phyloP scores from a whole-genome alignment of 306 rosid genomes.

The Trifolium subterraneum region DNA sequence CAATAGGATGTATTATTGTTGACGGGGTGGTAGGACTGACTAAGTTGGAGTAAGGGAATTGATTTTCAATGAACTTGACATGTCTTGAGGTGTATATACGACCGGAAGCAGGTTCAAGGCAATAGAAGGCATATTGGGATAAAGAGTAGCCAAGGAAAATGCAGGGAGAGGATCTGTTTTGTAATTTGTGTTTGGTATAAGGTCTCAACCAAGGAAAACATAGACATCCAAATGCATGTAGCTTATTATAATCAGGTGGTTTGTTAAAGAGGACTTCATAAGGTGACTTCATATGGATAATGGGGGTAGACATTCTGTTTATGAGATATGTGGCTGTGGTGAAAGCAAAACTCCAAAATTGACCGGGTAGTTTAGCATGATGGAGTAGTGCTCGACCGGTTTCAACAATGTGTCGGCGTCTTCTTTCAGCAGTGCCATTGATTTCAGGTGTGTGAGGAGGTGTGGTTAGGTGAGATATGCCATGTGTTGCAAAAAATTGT shows the following conservation, averaged over 20 bases:
- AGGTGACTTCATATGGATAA: background rate
- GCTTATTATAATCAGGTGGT: background rate
- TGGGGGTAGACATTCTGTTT: background rate
- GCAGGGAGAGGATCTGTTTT: no score
- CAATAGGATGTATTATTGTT: no score
- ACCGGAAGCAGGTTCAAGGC: no score
- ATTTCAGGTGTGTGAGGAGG: background rate
- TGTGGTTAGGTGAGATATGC: background rate
- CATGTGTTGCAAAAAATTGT: background rate
- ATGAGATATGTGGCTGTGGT: background rate
- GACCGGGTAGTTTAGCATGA: background rate
- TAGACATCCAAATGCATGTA: background rate
- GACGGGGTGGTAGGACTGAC: no score
- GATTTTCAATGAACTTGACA: no score
- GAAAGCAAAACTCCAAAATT: background rate
- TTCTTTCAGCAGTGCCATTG: background rate
- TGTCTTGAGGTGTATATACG: no score
- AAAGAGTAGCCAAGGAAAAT: no score
- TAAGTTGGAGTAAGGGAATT: no score
- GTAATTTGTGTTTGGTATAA: no score
- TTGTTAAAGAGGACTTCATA: background rate
- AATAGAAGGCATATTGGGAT: no score
- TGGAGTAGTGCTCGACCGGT: background rate
- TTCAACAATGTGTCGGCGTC: background rate
- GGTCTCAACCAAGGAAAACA: background rate